Percentiles rank a stretch among this genome's conserved stretches.
These are phyloP conservation scores for Acer campestre DNA, from an alignment of 345 rosid genomes.

Conservation along the genomic window DNA sequence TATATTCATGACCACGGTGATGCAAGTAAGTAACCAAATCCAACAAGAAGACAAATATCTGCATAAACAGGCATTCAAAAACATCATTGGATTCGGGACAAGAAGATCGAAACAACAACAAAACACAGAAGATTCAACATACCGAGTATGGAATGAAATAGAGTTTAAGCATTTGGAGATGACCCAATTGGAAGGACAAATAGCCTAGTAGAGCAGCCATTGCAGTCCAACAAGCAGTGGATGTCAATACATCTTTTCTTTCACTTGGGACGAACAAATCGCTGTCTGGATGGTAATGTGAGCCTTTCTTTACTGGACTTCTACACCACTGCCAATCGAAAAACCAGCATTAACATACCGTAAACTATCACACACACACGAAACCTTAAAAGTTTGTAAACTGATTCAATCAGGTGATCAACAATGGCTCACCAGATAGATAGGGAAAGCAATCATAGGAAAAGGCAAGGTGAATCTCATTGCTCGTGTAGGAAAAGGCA, in stretches of 20 bases:
- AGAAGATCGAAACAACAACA: neutral
- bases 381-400: neutral
- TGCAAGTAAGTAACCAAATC: slow-evolving; percentile 87
- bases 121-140: neutral
- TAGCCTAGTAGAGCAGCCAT: slow-evolving; percentile 64
- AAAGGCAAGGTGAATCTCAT: slow-evolving; percentile 84
- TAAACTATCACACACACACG: no score
- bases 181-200: slow-evolving; percentile 58
- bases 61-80: neutral
- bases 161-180: slow-evolving; percentile 65
- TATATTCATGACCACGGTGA: slow-evolving; percentile 85
- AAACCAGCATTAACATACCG: neutral
- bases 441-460: slow-evolving; percentile 88
- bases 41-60: slow-evolving; percentile 83
- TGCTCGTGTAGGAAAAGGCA: slow-evolving; percentile 44
- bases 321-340: slow-evolving; percentile 60
- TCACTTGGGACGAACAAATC: slow-evolving; percentile 75
- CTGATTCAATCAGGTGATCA: slow-evolving; percentile 5
- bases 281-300: slow-evolving; percentile 81
- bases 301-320: slow-evolving; percentile 91
- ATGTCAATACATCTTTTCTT: slow-evolving; percentile 64
- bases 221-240: slow-evolving; percentile 74
- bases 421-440: slow-evolving; percentile 68
- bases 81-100: neutral
- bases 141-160: slow-evolving; percentile 78